These are phyloP conservation scores for Elongisporangium prolatum DNA, from an alignment of 352 stramenopile genomes.

Conservation along the genomic window DNA sequence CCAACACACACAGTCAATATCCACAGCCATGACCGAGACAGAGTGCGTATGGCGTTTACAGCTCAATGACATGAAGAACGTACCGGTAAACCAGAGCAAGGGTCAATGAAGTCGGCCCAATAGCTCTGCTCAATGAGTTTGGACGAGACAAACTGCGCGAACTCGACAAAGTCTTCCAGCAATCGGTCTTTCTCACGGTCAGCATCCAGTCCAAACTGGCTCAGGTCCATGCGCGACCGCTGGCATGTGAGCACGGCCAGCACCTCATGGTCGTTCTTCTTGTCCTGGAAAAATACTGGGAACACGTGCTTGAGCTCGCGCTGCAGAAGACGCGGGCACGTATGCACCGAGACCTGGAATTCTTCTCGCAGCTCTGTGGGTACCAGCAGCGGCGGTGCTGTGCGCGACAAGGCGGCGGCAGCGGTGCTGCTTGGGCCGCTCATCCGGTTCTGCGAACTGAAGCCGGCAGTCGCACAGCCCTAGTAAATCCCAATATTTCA, in stretches of 20 bases:
- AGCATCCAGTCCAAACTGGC: constrained; percentile 91
- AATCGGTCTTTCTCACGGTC: constrained; percentile 95
- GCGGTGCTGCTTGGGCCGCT: constrained; percentile 7
- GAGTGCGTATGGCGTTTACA: background rate
- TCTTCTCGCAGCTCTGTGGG: constrained; percentile 53
- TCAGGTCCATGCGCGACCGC: constrained; percentile 90
- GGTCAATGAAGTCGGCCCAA: constrained; percentile 98
- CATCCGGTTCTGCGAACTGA: constrained; percentile 3
- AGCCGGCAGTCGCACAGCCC: background rate
- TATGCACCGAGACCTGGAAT: constrained; percentile 82
- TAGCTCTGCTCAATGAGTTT: constrained; percentile 70
- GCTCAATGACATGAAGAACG: constrained; percentile 6
- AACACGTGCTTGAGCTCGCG: constrained; percentile 84
- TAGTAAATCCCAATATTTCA: background rate
- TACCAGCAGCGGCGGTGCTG: constrained; percentile 31
- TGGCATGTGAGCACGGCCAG: constrained; percentile 94
- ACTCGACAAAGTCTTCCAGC: constrained; percentile 94
- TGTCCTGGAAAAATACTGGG: constrained; percentile 39
- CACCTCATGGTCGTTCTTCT: constrained; percentile 35
- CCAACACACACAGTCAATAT: background rate
- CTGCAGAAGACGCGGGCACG: constrained; percentile 60
- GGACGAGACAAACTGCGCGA: constrained; percentile 85
- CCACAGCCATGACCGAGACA: background rate
- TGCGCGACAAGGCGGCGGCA: constrained; percentile 5
- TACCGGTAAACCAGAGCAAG: constrained; percentile 93